phyloP scores from a whole-genome alignment of 2,329 filamentous ascomycete genomes.

The Stagonosporopsis rhizophila region DNA sequence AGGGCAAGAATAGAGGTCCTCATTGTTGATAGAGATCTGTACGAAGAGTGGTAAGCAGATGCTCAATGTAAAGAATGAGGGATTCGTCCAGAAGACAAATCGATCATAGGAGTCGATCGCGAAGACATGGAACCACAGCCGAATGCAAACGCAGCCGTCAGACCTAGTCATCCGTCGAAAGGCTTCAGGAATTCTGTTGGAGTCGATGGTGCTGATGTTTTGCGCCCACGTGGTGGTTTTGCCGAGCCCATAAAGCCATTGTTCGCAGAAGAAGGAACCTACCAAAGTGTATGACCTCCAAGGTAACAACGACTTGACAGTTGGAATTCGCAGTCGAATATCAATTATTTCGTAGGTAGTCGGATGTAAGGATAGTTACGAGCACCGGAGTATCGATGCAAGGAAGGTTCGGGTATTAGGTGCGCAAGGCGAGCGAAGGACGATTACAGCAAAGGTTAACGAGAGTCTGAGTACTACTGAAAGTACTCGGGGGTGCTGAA shows the following conservation, averaged over 20 bases:
- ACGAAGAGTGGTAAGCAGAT: conserved; percentile 23
- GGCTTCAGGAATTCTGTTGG: not conserved
- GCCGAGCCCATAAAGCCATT: not conserved
- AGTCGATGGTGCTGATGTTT: not conserved
- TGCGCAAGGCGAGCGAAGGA: conserved; percentile 20
- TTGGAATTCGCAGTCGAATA: not conserved
- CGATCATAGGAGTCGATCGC: not conserved
- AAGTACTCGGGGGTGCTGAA: conserved; percentile 27
- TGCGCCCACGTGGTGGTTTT: conserved; percentile 8
- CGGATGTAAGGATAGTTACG: conserved; percentile 13
- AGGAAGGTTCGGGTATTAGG: conserved; percentile 16
- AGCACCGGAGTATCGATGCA: conserved; percentile 16
- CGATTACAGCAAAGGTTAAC: conserved; percentile 22
- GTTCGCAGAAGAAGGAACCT: conserved; percentile 6
- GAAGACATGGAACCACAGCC: not conserved
- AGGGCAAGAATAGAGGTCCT: conserved; percentile 38
- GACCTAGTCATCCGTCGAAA: not conserved
- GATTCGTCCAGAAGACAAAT: not conserved
- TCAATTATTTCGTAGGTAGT: conserved; percentile 10
- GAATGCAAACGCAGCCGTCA: not conserved
- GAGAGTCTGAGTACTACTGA: conserved; percentile 23
- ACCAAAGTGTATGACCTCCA: conserved; percentile 7
- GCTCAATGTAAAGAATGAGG: not conserved
- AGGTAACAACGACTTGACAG: conserved; percentile 3
- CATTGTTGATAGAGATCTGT: conserved; percentile 33